Evolutionary conservation across 164 flowering plant species (phyloP).

Genomic region (Magnolia sinica): DNA sequence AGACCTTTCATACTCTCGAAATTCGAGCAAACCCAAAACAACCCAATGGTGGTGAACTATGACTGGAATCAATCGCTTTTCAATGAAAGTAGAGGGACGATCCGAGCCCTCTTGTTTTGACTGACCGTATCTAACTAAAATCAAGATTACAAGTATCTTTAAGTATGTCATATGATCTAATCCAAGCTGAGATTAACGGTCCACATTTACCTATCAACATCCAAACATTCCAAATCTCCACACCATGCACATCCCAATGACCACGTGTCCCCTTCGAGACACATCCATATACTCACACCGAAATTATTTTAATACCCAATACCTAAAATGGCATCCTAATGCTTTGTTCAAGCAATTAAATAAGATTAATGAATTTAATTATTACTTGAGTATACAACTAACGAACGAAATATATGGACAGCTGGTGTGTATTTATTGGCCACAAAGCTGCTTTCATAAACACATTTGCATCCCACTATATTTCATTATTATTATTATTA

Average conservation of each 20-base stretch:
- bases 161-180: not conserved
- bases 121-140: not conserved
- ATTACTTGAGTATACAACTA: not conserved
- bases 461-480: slow-evolving; percentile 43
- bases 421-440: slow-evolving; percentile 32
- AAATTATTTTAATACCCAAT: not conserved
- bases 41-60: too few species aligned
- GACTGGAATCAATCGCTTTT: too few species aligned
- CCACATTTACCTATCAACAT: not conserved
- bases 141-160: not conserved
- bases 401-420: slow-evolving; percentile 16
- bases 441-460: slow-evolving; percentile 31
- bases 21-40: too few species aligned
- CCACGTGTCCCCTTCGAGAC: not conserved
- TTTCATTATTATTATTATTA: not conserved
- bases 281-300: not conserved
- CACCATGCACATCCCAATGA: not conserved
- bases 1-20: too few species aligned
- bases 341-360: not conserved
- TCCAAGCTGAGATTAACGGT: not conserved
- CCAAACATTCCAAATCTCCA: not conserved
- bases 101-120: not conserved
- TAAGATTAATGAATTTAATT: not conserved
- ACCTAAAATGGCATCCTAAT: slow-evolving; percentile 1
- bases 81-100: too few species aligned